phyloP scores from a whole-genome alignment of 208 protist species.

The Naegleria fowleri region DNA sequence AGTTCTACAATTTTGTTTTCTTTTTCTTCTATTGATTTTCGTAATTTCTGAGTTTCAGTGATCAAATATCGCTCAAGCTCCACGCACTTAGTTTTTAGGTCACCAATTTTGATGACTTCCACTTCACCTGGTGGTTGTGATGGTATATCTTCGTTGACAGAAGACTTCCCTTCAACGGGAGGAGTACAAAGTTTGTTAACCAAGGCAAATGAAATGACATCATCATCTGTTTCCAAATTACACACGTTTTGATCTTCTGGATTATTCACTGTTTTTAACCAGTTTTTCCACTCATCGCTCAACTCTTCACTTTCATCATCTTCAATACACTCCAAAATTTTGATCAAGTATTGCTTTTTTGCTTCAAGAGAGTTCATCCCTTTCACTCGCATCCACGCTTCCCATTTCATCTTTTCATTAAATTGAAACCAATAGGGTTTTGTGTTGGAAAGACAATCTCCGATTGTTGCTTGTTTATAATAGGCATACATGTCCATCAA shows the following conservation, averaged over 20 bases:
- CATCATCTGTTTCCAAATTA: not conserved
- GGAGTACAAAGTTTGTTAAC: not conserved
- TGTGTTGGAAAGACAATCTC: not conserved
- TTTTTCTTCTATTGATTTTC: not conserved
- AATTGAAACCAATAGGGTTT: not conserved
- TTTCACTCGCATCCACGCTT: not conserved
- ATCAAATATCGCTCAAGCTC: not conserved
- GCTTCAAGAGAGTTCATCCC: not conserved
- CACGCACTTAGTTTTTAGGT: not conserved
- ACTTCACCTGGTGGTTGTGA: not conserved
- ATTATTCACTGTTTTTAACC: not conserved
- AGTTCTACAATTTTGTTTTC: not conserved
- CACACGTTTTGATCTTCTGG: not conserved
- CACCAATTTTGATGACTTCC: not conserved
- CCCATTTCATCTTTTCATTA: not conserved
- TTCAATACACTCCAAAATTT: not conserved
- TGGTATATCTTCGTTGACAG: not conserved
- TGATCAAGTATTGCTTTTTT: not conserved
- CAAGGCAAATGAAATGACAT: not conserved
- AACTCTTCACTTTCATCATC: not conserved
- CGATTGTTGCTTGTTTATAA: not conserved
- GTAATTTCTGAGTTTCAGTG: not conserved
- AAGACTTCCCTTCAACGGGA: too few relatives aligned
- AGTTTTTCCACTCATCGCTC: not conserved
- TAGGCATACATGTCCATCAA: not conserved